Conservation (phyloP, 768 basidiomycete species). For the Sporobolomyces roseus region DNA sequence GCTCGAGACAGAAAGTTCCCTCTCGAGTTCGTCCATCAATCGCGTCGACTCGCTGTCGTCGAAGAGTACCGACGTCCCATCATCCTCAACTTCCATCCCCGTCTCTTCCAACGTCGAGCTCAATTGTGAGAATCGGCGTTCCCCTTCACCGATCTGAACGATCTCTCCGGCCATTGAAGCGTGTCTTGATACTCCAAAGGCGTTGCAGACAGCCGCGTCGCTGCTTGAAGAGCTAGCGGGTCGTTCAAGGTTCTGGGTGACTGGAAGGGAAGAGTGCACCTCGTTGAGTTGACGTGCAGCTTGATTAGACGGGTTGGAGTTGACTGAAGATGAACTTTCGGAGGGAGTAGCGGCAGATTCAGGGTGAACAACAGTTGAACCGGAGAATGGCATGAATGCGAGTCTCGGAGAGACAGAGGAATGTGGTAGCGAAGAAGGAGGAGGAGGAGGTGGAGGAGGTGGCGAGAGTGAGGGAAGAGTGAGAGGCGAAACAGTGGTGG, state of each 20-base stretch:
- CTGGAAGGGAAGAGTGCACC: background rate
- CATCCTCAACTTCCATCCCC: no score
- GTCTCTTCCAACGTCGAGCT: background rate
- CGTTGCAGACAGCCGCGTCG: background rate
- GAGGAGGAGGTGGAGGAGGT: background rate
- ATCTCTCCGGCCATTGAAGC: background rate
- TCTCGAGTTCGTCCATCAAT: constrained; percentile 32
- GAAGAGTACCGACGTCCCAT: no score
- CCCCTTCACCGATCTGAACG: background rate
- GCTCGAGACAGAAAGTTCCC: constrained; percentile 26
- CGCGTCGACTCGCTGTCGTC: constrained; percentile 23
- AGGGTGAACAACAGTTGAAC: background rate
- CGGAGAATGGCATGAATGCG: constrained; percentile 29
- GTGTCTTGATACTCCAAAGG: background rate
- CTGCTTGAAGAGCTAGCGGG: constrained; percentile 4
- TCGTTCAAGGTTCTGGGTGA: background rate
- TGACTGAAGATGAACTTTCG: background rate
- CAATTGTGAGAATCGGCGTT: background rate
- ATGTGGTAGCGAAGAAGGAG: background rate
- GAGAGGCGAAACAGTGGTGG: no score
- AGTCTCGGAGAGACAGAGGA: constrained; percentile 18
- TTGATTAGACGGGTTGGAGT: background rate
- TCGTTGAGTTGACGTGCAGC: background rate
- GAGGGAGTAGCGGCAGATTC: background rate
- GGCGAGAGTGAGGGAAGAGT: background rate